Evolutionary conservation across 768 basidiomycete species (phyloP), one percentile per base, ranked within the genome.

Genomic region (Chlorophyllum brunneum): DNA sequence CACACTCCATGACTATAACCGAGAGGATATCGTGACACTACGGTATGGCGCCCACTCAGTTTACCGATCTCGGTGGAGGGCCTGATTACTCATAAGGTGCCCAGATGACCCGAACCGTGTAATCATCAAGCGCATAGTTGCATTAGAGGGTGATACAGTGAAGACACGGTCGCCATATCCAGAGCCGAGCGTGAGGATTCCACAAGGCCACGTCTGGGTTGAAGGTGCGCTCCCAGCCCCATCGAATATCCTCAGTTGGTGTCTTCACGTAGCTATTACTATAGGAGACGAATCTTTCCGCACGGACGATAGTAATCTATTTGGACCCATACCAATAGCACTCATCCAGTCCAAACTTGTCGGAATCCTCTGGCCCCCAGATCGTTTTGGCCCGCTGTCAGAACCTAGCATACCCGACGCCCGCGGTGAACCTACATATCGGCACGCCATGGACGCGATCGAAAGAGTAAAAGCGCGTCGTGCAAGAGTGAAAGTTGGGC

Each of bases 91-190:
- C 22, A 41, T 5, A 55, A 89, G 87, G 48, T 86, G 84, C 26
- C 88, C 87, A 10, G 59, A 72, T 43, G 64, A 87, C 61, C 71
- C 74, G 5, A 72, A 71, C 5, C 72, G 74, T 23, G 65, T 78
- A 54, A 65, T 86, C 5, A 75, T 89, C 42, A 90, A 90, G 61
- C 75, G 88, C 26, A 79, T 90, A 36, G 55, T 85, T 43, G 88
- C 78, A 3, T 59, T 81, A 18, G 79, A 79, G 60, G 84, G 84
- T 7, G 86, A 89, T 60, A 61, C 64, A 29, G 77, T 90, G 0
- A 75, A 77, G 58, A 86, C 88, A 3, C 68, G 86, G n/a, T 80
- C 86, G 18, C 86, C 86, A 3, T 85, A 82, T 59, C 81, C 81
- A 1, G 74, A 79, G 16, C 50, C 68, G 3, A 71, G 80, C 52